Percentiles rank a stretch among this genome's conserved stretches.
Conservation (phyloP, 1,284 basidiomycete species). For the Blastosporella zonata region DNA sequence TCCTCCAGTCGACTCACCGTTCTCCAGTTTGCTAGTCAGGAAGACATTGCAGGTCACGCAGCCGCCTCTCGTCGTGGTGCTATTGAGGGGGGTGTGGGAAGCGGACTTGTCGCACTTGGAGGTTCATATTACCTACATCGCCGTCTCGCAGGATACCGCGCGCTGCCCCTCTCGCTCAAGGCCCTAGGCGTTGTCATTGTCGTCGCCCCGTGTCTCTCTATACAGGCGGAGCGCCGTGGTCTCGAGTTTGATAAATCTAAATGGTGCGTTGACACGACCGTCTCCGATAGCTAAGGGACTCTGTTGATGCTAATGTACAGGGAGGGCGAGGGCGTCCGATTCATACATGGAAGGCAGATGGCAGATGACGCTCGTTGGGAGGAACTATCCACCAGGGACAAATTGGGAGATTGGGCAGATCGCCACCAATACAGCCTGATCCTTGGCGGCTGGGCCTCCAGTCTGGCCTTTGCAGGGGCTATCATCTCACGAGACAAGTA, state of each 20-base stretch:
- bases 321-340: constrained; percentile 56
- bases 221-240: constrained; percentile 78
- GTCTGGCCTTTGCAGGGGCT: constrained; percentile 67
- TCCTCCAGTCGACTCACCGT: not conserved
- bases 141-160: constrained; percentile 60
- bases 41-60: constrained; percentile 51
- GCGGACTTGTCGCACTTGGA: constrained; percentile 52
- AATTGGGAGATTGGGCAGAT: constrained; percentile 68
- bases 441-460: constrained; percentile 76
- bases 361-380: constrained; percentile 59
- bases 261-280: constrained; percentile 47
- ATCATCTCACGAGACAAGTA: constrained; percentile 73
- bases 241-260: constrained; percentile 68
- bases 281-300: not conserved
- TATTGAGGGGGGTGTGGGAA: constrained; percentile 56
- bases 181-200: constrained; percentile 67
- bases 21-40: constrained; percentile 38
- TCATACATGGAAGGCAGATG: constrained; percentile 54
- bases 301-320: constrained; percentile 31
- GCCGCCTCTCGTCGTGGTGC: constrained; percentile 59
- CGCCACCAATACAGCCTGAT: constrained; percentile 82
- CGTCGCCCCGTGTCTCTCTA: constrained; percentile 67
- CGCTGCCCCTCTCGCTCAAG: constrained; percentile 74
- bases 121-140: constrained; percentile 57
- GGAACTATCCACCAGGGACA: constrained; percentile 52